Evolutionary conservation across 306 rosid species (phyloP).

Genomic region (Dryas alaskensis): DNA sequence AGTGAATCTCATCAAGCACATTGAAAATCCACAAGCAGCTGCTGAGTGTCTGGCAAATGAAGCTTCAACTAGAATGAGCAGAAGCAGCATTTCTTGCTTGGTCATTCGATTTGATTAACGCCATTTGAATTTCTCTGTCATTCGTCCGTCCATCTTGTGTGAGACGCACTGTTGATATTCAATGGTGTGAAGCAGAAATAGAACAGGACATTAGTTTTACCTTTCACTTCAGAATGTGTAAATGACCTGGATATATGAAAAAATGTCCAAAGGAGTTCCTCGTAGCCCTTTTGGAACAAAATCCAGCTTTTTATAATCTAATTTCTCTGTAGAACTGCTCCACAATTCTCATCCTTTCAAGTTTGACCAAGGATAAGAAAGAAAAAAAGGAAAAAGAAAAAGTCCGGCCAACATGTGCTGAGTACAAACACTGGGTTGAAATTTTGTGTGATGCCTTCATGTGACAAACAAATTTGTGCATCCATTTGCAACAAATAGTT

Average conservation of each 20-base stretch:
- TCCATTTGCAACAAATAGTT: no score
- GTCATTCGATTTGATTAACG: slow-evolving; percentile 71
- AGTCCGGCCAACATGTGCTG: no score
- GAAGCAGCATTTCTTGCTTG: slow-evolving; percentile 68
- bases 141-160: neutral
- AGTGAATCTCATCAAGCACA: slow-evolving; percentile 67
- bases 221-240: no score
- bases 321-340: no score
- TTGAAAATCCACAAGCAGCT: slow-evolving; percentile 77
- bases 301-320: neutral
- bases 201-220: neutral
- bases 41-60: slow-evolving; percentile 81
- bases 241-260: no score
- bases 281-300: neutral
- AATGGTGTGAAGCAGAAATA: neutral
- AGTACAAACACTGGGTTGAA: no score
- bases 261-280: no score
- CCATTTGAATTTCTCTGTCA: neutral
- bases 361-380: no score
- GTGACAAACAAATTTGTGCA: no score
- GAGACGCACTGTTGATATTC: neutral
- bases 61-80: slow-evolving; percentile 76
- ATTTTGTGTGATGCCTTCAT: no score
- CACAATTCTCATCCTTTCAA: no score
- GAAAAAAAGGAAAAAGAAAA: no score